Evolutionary conservation across 352 stramenopile species (phyloP), one percentile per base, ranked within the genome.

Genomic region (Phytophthora litchii): DNA sequence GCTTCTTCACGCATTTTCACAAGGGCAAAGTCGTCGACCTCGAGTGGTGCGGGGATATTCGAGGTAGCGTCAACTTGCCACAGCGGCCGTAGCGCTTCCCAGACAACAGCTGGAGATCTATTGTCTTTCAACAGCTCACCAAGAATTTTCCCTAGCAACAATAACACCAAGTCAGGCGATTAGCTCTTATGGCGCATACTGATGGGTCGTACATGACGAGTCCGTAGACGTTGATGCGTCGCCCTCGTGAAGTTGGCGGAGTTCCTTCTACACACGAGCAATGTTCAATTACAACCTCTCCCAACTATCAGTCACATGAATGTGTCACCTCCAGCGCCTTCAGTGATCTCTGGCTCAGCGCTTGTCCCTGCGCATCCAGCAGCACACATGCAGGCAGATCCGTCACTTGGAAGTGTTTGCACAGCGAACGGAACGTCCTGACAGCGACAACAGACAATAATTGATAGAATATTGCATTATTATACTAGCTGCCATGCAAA

Each of bases 1-100:
- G 83, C 76, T 7, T 70, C 43, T 5, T 85, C 61, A 0, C 81
- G 76, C 48, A 85, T 83, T 20, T 70, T 45, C 0, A 83, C 61
- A 42, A 91, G 50, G 6, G 11, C 21, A n/a, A 34, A 13, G 21
- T 72, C 55, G 20, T 68, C 32, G 5, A 60, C 37, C 6, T 67
- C 10, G 14, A 62, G 31, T 4, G n/a, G 12, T 14, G 57, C 19
- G 2, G 32, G 43, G n/a, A 54, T 21, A 13, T 57, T 16, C 9
- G 31, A 16, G 9, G n/a, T 10, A 38, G 38, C 50, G 19, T 58
- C 7, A 17, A 67, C 21, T 55, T 60, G 48, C 55, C 64, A 62
- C n/a, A 74, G 41, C n/a, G 66, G 51, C n/a, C 17, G 50, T 25
- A 74, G 37, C 3, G 46, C 14, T 43, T 62, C 20, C 43, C 54